Evolutionary conservation across 129 eudicot genomes (phyloP).

Genomic region (Ambrosia trifida): DNA sequence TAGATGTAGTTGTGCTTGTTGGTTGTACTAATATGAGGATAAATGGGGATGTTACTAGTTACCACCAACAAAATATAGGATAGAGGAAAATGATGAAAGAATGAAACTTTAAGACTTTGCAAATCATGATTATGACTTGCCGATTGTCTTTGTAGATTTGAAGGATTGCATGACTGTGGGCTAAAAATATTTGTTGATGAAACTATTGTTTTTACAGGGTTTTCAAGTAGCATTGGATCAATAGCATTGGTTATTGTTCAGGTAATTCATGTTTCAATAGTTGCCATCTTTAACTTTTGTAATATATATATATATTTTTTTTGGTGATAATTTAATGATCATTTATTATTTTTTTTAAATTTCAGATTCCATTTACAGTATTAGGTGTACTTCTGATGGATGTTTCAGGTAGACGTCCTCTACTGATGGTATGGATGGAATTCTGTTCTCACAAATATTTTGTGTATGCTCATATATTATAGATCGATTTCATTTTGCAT

Average conservation of each 20-base stretch:
- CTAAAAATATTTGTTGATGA: not conserved
- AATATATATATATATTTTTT: too few relatives aligned
- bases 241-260: slow-evolving; percentile 79
- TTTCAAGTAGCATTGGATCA: slow-evolving; percentile 67
- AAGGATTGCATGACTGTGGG: slow-evolving; percentile 5
- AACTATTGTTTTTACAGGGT: slow-evolving; percentile 48
- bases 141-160: slow-evolving; percentile 7
- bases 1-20: not conserved
- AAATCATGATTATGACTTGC: not conserved
- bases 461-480: not conserved
- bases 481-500: not conserved
- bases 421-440: slow-evolving; percentile 58
- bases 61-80: not conserved
- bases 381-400: slow-evolving; percentile 85
- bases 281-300: not conserved
- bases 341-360: too few relatives aligned
- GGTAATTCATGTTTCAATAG: slow-evolving; percentile 33
- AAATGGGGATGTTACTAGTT: not conserved
- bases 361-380: slow-evolving; percentile 73
- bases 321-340: not conserved
- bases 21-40: slow-evolving; percentile 5
- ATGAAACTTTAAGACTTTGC: not conserved
- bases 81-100: slow-evolving; percentile 8
- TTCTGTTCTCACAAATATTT: slow-evolving; percentile 7
- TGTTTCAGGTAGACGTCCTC: slow-evolving; percentile 71